Conservation (phyloP, 2,329 filamentous ascomycete genomes). For the Botrytis deweyae region DNA sequence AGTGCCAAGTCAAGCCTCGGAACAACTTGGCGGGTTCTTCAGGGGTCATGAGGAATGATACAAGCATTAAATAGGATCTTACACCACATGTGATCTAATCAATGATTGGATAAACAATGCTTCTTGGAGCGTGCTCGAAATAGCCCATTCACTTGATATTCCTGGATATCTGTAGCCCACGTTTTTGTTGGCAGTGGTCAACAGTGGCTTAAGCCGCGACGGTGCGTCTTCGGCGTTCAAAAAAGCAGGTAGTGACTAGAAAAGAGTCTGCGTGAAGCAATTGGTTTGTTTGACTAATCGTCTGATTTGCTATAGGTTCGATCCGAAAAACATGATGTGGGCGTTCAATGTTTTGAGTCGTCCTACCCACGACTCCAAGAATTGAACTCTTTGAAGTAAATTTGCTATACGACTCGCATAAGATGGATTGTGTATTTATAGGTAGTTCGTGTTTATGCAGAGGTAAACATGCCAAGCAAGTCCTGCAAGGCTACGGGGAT, state of each 20-base stretch:
- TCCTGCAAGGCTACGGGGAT: neutral
- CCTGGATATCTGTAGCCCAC: neutral
- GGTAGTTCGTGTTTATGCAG: neutral
- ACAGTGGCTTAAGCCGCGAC: slow-evolving; percentile 4
- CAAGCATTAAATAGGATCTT: neutral
- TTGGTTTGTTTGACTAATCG: neutral
- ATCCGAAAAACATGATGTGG: neutral
- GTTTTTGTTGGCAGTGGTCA: neutral
- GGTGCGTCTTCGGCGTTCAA: slow-evolving; percentile 12
- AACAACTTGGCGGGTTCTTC: slow-evolving; percentile 5
- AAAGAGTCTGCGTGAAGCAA: neutral
- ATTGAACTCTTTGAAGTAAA: neutral
- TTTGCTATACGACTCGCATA: slow-evolving; percentile 1
- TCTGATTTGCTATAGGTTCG: neutral
- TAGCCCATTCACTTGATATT: neutral
- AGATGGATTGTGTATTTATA: neutral
- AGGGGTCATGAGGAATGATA: slow-evolving; percentile 11
- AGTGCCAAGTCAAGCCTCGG: slow-evolving; percentile 9
- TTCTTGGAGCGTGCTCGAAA: neutral
- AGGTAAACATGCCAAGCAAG: neutral
- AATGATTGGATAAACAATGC: neutral
- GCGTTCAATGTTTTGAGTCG: neutral
- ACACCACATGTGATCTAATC: neutral
- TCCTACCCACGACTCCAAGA: neutral
- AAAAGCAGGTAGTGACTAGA: neutral